A percentile compares a stretch with the other conserved stretches of the same genome.
Conservation (phyloP, 208 protist species). For the Acanthamoeba triangularis region DNA sequence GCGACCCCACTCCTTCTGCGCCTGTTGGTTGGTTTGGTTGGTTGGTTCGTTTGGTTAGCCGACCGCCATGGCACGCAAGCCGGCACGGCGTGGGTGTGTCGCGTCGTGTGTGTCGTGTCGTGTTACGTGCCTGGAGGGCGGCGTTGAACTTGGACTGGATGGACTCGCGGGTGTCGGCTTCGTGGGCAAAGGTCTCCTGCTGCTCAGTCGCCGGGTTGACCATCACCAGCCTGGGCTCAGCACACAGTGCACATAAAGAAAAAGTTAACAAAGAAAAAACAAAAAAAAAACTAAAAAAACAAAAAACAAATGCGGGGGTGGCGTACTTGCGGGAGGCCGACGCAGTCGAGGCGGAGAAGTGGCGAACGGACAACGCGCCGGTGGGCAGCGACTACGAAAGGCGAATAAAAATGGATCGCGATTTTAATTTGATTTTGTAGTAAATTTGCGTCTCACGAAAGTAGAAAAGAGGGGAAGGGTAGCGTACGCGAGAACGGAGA, state of each 20-base stretch:
- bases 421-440: not conserved
- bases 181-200: not conserved
- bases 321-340: not conserved
- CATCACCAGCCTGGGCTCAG: not conserved
- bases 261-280: not conserved
- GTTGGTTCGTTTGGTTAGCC: no score
- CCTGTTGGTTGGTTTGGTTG: not conserved
- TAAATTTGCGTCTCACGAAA: no score
- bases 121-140: not conserved
- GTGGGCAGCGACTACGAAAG: not conserved
- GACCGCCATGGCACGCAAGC: no score
- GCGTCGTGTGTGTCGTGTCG: not conserved
- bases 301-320: not conserved
- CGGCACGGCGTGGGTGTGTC: not conserved
- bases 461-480: not conserved
- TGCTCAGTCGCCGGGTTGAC: slow-evolving; percentile 30
- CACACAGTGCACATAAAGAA: no score
- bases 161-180: not conserved
- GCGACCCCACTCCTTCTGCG: not conserved
- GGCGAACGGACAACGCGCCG: not conserved
- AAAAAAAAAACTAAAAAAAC: not conserved
- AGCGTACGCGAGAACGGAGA: not conserved
- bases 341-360: not conserved
- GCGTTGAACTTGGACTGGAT: slow-evolving; percentile 25
- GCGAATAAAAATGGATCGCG: not conserved